Conservation (phyloP, 169 alveolate genomes). For the Babesia ovis region DNA sequence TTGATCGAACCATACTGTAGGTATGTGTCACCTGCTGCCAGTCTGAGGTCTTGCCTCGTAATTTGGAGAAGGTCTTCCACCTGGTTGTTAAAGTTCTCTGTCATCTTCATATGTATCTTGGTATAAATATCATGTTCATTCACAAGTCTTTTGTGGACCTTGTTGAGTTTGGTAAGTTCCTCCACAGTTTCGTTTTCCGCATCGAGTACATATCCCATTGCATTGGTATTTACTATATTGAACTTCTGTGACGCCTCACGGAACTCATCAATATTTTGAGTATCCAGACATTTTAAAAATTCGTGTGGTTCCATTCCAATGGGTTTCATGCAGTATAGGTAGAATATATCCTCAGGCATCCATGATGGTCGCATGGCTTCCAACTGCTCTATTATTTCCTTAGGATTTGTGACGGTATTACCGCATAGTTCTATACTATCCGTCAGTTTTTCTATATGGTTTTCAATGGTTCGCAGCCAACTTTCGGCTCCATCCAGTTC, state of each 20-base stretch:
- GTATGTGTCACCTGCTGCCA: constrained; percentile 54
- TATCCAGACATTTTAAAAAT: constrained; percentile 12
- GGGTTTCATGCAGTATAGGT: constrained; percentile 53
- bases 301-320: constrained; percentile 58
- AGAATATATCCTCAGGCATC: constrained; percentile 47
- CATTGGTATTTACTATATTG: constrained; percentile 47
- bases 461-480: constrained; percentile 34
- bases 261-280: constrained; percentile 10
- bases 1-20: constrained; percentile 61
- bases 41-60: constrained; percentile 66
- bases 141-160: constrained; percentile 39
- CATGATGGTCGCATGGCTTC: constrained; percentile 42
- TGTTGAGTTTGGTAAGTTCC: constrained; percentile 37
- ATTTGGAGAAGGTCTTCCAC: constrained; percentile 61
- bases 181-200: constrained; percentile 52
- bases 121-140: constrained; percentile 54
- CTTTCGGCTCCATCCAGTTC: constrained; percentile 1
- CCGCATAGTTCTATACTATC: constrained; percentile 39
- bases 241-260: constrained; percentile 24
- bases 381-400: constrained; percentile 8
- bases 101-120: constrained; percentile 37
- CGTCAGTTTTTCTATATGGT: constrained; percentile 24
- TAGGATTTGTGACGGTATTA: constrained; percentile 13
- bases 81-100: constrained; percentile 57
- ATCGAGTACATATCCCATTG: constrained; percentile 65